A percentile compares a stretch with the other conserved stretches of the same genome.
Conservation (phyloP, 495 filamentous ascomycete genomes). For the Trichoderma erinaceum region DNA sequence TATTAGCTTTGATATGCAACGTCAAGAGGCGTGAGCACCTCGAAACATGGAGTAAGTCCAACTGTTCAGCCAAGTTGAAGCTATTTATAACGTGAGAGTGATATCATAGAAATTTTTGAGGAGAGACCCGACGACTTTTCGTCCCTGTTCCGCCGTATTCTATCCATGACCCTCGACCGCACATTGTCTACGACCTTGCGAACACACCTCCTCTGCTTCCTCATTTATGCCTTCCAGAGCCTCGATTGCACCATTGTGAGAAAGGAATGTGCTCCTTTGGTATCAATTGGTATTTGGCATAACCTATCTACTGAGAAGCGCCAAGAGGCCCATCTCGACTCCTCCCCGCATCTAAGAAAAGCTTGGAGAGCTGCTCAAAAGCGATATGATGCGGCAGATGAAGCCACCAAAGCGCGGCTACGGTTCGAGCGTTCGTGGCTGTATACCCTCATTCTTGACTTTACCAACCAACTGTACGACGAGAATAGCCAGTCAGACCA, state of each 20-base stretch:
- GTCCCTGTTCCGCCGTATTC: slow-evolving; percentile 77
- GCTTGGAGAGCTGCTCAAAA: slow-evolving; percentile 86
- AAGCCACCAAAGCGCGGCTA: slow-evolving; percentile 66
- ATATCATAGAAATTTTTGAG: slow-evolving; percentile 51
- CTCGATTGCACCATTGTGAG: slow-evolving; percentile 82
- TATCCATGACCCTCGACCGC: slow-evolving; percentile 81
- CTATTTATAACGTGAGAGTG: neutral
- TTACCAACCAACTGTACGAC: slow-evolving; percentile 65
- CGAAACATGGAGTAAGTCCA: slow-evolving; percentile 70
- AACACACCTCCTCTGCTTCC: slow-evolving; percentile 74
- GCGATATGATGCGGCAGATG: slow-evolving; percentile 82
- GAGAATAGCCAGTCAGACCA: slow-evolving; percentile 52
- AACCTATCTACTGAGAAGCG: slow-evolving; percentile 63
- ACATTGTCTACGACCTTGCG: slow-evolving; percentile 65
- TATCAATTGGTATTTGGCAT: slow-evolving; percentile 93
- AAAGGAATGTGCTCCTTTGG: slow-evolving; percentile 92
- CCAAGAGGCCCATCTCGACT: slow-evolving; percentile 57
- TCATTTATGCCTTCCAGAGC: slow-evolving; percentile 89
- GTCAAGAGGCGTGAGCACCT: slow-evolving; percentile 83
- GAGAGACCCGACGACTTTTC: slow-evolving; percentile 80
- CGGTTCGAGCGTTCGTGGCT: slow-evolving; percentile 94
- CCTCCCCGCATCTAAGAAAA: slow-evolving; percentile 66
- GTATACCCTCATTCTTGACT: slow-evolving; percentile 78
- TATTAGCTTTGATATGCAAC: slow-evolving; percentile 79
- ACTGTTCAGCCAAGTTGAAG: neutral